phyloP scores from a whole-genome alignment of 2,329 filamentous ascomycete species.

The Clonostachys rosea region DNA sequence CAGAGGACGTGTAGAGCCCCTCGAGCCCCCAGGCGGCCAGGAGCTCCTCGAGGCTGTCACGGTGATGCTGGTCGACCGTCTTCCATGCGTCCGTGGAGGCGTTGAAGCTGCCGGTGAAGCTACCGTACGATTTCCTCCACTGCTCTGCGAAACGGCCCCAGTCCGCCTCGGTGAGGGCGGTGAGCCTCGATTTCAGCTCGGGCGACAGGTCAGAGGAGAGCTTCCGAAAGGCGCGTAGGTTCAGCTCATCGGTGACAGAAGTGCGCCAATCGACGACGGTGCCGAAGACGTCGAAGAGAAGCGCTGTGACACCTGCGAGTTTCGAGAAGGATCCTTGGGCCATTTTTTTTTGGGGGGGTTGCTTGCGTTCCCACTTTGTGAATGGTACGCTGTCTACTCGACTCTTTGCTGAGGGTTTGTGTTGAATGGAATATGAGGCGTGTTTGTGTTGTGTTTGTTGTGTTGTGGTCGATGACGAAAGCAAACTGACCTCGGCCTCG shows the following conservation, averaged over 20 bases:
- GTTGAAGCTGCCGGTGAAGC: conserved; percentile 53
- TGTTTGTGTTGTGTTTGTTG: too few relatives aligned
- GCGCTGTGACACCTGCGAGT: conserved; percentile 41
- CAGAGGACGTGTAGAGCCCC: conserved; percentile 56
- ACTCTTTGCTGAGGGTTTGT: too few relatives aligned
- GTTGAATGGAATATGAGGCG: too few relatives aligned
- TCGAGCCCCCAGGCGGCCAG: conserved; percentile 50
- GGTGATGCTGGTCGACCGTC: conserved; percentile 69
- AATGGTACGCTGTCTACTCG: too few relatives aligned
- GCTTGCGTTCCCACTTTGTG: too few relatives aligned
- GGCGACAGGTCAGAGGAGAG: conserved; percentile 41
- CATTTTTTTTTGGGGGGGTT: conserved; percentile 11
- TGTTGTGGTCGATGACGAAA: too few relatives aligned
- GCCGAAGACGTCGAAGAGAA: conserved; percentile 75
- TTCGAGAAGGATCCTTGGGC: conserved; percentile 15
- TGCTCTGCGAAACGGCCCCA: conserved; percentile 64
- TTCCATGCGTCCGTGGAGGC: conserved; percentile 49
- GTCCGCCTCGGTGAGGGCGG: conserved; percentile 46
- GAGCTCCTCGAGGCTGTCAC: conserved; percentile 54
- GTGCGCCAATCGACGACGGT: conserved; percentile 77
- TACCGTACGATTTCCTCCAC: conserved; percentile 62
- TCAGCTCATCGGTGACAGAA: conserved; percentile 57
- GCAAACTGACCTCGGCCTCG: too few relatives aligned
- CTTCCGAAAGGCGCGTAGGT: conserved; percentile 40
- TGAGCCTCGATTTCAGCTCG: conserved; percentile 39